These are phyloP conservation scores for Lachnellula willkommii DNA, from an alignment of 2,329 filamentous ascomycete genomes.

Conservation along the genomic window DNA sequence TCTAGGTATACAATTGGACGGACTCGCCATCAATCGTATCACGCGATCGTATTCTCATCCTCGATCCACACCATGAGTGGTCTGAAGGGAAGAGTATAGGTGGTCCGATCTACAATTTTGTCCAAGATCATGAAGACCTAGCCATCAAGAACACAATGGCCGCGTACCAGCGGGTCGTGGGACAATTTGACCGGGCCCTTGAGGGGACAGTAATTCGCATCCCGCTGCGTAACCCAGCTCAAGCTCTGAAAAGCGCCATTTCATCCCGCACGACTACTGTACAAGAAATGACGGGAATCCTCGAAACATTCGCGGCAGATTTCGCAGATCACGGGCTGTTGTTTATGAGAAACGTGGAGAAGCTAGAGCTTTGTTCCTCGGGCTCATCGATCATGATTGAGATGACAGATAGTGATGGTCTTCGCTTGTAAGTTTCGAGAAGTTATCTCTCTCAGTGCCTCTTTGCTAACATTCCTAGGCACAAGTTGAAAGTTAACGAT, in stretches of 20 bases:
- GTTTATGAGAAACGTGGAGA: conserved; percentile 31
- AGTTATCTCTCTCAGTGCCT: neutral
- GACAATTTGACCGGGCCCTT: conserved; percentile 14
- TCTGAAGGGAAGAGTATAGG: conserved; percentile 26
- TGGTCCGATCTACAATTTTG: conserved; percentile 26
- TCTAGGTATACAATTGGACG: conserved; percentile 34
- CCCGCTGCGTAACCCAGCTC: conserved; percentile 28
- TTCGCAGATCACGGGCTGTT: conserved; percentile 29
- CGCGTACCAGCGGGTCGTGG: conserved; percentile 27
- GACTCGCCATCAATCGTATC: conserved; percentile 35
- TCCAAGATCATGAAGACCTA: conserved; percentile 16
- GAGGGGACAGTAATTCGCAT: conserved; percentile 34
- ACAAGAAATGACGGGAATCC: conserved; percentile 25
- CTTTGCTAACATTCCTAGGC: conserved; percentile 5
- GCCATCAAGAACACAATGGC: conserved; percentile 30
- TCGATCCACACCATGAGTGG: conserved; percentile 33
- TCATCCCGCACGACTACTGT: conserved; percentile 20
- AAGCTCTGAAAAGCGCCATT: conserved; percentile 29
- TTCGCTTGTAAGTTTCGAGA: conserved; percentile 16
- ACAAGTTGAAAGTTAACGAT: conserved; percentile 19
- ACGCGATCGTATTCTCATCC: conserved; percentile 26
- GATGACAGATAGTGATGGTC: conserved; percentile 8
- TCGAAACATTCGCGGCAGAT: conserved; percentile 25
- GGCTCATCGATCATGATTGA: conserved; percentile 13
- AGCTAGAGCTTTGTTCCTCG: conserved; percentile 16